Base-by-base conservation (phyloP, 305 asterid species). In the Fraxinus xanthoxyloides region DNA sequence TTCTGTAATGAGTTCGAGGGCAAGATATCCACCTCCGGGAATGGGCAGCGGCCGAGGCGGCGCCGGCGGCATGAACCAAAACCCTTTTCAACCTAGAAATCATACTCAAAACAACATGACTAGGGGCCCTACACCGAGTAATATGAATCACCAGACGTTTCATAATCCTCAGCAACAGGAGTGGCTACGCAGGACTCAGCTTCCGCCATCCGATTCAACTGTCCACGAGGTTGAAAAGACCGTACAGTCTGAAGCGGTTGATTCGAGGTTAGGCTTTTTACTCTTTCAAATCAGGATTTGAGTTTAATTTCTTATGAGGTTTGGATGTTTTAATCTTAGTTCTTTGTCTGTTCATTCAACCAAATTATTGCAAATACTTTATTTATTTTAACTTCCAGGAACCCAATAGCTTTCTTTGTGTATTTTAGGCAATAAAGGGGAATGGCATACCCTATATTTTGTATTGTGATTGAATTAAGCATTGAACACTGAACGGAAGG, bases 21-120 rank as follows among this genome's bases (percentile, higher is more conserved):
- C 97, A 74, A 89, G 98, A 77, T 93, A 91, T 86, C 98, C 95
- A 69, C 93, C 95, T 70, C 99, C 97, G 43, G 98, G 98, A 9
- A 90, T 92, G 86, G 93, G 95, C 40, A 97, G 91, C 9, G 93
- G 94, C 67, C 84, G 90, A 7, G 87, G 94, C 46, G 86, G 90
- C 34, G 88, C 90, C 73, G 90, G 91, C 32, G 89, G 90, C 63
- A 82, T 89, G 90, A 85, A 90, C 84, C 90, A 91, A 3, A 84
- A 89, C 79, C 88, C 85, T 84, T 93, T 84, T 77, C 95, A 92
- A 67, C 87, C 85, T 0, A 87, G 95, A 84, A 88, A 92, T 83
- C 84, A 88, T 77, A 81, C 79, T 56, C 94, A 88, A 19, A 98
- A 95, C 85, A 89, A 92, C 79, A 86, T 82, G 21, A 95, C 87